These are phyloP conservation scores for Gymnopus androsaceus DNA, from an alignment of 1,284 basidiomycete species.

Conservation along the genomic window DNA sequence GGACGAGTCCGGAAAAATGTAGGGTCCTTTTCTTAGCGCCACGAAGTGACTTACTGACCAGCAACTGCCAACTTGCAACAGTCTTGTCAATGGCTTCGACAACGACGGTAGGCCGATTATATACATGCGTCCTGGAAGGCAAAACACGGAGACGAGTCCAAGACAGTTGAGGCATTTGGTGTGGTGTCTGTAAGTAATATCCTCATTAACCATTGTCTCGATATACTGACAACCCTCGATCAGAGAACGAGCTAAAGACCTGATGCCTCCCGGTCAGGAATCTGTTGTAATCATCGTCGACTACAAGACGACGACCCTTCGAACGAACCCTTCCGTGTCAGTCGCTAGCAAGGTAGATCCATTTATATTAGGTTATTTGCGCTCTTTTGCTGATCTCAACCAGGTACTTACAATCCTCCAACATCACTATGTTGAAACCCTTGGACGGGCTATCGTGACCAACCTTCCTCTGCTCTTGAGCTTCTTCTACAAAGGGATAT, in stretches of 20 bases:
- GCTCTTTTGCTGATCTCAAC: conserved; percentile 4
- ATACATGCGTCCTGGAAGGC: conserved; percentile 82
- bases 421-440: conserved; percentile 88
- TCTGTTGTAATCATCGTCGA: conserved; percentile 82
- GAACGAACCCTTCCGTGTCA: conserved; percentile 80
- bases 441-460: conserved; percentile 83
- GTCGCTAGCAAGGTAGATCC: conserved; percentile 65
- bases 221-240: conserved; percentile 14
- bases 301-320: conserved; percentile 78
- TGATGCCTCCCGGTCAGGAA: conserved; percentile 83
- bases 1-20: conserved; percentile 87
- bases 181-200: conserved; percentile 76
- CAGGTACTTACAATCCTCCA: conserved; percentile 82
- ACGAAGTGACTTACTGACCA: background rate
- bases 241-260: conserved; percentile 83
- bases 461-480: conserved; percentile 80
- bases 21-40: conserved; percentile 25
- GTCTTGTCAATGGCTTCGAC: conserved; percentile 82
- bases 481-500: conserved; percentile 87
- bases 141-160: conserved; percentile 77
- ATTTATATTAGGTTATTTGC: background rate
- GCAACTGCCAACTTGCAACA: conserved; percentile 29
- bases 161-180: conserved; percentile 82
- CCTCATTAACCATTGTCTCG: background rate
- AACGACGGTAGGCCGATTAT: conserved; percentile 79